Evolutionary conservation across 371 early-diverging fungal species (phyloP).

Genomic region (Lichtheimia corymbifera): DNA sequence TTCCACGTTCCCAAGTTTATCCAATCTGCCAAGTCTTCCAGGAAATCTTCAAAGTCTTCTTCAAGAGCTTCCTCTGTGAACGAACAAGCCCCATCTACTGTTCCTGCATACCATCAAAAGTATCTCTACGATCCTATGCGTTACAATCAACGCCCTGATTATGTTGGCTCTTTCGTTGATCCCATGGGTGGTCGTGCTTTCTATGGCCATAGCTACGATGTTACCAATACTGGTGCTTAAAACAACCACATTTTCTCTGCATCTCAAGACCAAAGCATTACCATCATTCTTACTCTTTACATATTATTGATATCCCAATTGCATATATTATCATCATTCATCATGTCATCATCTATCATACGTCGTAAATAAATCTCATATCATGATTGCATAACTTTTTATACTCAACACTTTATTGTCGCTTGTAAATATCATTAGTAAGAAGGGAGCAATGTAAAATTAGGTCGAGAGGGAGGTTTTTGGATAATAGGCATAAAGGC

Average conservation of each 20-base stretch:
- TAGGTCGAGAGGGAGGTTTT: not conserved
- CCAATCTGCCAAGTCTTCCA: conserved; percentile 2
- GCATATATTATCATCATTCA: too few species aligned
- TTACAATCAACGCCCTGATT: conserved; percentile 31
- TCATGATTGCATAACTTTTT: not conserved
- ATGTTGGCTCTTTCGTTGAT: conserved; percentile 38
- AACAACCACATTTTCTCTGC: not conserved
- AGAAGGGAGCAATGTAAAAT: too few species aligned
- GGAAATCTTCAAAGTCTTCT: not conserved
- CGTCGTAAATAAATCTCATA: too few species aligned
- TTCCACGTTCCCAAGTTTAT: conserved; percentile 2
- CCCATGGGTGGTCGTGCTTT: conserved; percentile 42
- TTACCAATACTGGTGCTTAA: conserved; percentile 38
- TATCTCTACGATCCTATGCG: conserved; percentile 46
- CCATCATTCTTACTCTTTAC: not conserved
- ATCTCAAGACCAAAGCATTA: not conserved
- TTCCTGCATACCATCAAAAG: conserved; percentile 8
- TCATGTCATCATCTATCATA: too few species aligned
- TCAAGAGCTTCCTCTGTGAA: conserved; percentile 2
- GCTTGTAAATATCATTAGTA: too few species aligned
- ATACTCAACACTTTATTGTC: too few species aligned
- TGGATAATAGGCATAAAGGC: not conserved
- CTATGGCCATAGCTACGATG: conserved; percentile 23
- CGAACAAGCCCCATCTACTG: not conserved
- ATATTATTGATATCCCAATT: not conserved